phyloP scores from a whole-genome alignment of 2,329 filamentous ascomycete species.

The Penicillium sp. region DNA sequence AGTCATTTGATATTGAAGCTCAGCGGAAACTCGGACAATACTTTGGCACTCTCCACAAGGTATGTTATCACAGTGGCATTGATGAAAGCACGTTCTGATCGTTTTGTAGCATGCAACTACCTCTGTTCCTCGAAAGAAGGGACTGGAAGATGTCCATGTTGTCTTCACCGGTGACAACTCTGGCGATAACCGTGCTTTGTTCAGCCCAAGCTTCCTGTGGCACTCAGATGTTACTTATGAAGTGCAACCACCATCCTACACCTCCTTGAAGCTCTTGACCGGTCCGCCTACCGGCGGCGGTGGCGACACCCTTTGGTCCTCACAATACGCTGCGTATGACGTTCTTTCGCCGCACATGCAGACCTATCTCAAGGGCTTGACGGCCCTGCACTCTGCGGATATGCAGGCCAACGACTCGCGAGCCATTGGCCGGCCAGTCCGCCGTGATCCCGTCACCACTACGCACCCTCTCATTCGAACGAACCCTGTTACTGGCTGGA shows the following conservation, averaged over 20 bases:
- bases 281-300: constrained; percentile 54
- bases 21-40: constrained; percentile 51
- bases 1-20: constrained; percentile 51
- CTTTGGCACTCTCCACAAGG: constrained; percentile 52
- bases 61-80: constrained; percentile 2
- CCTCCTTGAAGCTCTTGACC: constrained; percentile 51
- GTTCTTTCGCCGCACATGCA: constrained; percentile 54
- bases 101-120: constrained; percentile 49
- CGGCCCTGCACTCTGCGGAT: constrained; percentile 53
- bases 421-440: constrained; percentile 49
- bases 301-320: constrained; percentile 56
- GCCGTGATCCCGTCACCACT: constrained; percentile 51
- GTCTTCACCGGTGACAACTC: constrained; percentile 53
- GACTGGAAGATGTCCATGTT: constrained; percentile 55
- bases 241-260: constrained; percentile 55
- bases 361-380: constrained; percentile 55
- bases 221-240: constrained; percentile 57
- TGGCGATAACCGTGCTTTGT: constrained; percentile 51
- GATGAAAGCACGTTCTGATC: constrained; percentile 5
- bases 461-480: constrained; percentile 57
- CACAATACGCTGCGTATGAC: constrained; percentile 57
- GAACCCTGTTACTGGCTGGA: constrained; percentile 60
- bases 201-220: constrained; percentile 54
- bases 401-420: constrained; percentile 51
- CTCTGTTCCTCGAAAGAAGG: constrained; percentile 46